Evolutionary conservation across 768 basidiomycete species (phyloP).

Genomic region (Serendipita sp.): DNA sequence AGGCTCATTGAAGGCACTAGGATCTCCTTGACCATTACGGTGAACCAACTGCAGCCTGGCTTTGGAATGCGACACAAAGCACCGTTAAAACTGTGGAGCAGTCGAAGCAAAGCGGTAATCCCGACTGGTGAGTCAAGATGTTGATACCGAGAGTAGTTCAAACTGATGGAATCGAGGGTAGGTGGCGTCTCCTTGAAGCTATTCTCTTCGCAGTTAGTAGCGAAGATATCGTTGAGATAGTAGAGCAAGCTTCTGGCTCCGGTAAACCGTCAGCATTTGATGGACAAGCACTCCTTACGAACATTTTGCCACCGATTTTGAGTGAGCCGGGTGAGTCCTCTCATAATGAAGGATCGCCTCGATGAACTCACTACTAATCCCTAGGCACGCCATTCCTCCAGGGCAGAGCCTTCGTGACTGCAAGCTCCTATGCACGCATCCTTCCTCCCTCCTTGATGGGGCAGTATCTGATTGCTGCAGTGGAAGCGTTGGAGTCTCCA

Average conservation of each 20-base stretch:
- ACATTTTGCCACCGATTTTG: slow-evolving; percentile 65
- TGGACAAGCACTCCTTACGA: slow-evolving; percentile 54
- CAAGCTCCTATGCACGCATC: slow-evolving; percentile 67
- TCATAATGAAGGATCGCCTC: neutral
- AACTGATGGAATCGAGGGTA: slow-evolving; percentile 16
- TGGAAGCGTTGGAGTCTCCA: slow-evolving; percentile 63
- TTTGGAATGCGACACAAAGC: slow-evolving; percentile 7
- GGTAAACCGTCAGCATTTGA: slow-evolving; percentile 54
- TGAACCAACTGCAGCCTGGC: slow-evolving; percentile 12
- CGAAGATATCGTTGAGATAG: slow-evolving; percentile 61
- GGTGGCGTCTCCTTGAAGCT: slow-evolving; percentile 90
- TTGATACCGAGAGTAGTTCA: neutral
- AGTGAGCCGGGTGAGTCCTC: slow-evolving; percentile 41
- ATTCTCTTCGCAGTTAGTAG: slow-evolving; percentile 67
- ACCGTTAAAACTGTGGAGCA: slow-evolving; percentile 7
- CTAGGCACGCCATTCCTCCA: slow-evolving; percentile 83
- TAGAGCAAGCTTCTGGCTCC: slow-evolving; percentile 32
- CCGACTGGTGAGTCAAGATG: slow-evolving; percentile 39
- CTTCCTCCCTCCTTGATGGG: slow-evolving; percentile 56
- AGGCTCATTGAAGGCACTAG: slow-evolving; percentile 10
- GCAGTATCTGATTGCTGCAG: slow-evolving; percentile 76
- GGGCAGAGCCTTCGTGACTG: slow-evolving; percentile 87
- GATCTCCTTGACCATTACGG: slow-evolving; percentile 22
- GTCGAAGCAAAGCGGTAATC: slow-evolving; percentile 25
- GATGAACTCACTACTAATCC: neutral